Base-by-base conservation (phyloP, 257 asterid genomes). In the Nicotiana knightiana region DNA sequence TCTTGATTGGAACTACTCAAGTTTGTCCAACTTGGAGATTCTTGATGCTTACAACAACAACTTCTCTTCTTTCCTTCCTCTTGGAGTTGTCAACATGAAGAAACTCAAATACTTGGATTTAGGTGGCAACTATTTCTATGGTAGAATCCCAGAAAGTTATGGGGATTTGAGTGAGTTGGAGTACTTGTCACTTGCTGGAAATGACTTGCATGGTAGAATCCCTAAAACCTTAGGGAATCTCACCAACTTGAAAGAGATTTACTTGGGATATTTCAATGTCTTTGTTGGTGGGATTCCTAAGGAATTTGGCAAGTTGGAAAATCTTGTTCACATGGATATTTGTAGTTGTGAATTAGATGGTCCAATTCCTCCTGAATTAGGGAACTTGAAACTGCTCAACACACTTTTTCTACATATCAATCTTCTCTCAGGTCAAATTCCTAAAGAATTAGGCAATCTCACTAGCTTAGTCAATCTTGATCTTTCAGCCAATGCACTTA, bases 41-140 rank as follows among this genome's bases (percentile, higher is more conserved):
- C 70, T 95, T 18, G 99, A 95, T 84, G 92, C 90, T 15, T 95
- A 95, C 67, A 91, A 93, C 90, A 95, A 96, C 90, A 96, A 93
- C 53, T 89, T 96, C 86, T 85, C 97, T 33, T 88, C 87, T 13
- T 66, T 54, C n/a, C 96, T 96, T 48, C 99, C 99, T n/a, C 63
- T 86, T 17, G 97, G 96, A 2, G 76, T 95, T 0, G 64, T 85
- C 68, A 82, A 80, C 51, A 79, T 91, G 97, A 81, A 85, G 87
- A 93, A 84, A 37, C 91, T 96, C 82, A 93, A 67, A 87, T 89
- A 93, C 85, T 84, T 96, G 58, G 99, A 96, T 76, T 81, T 96
- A 83, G 97, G 98, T 62, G 99, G 99, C 2, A 96, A 92, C 87
- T 96, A 81, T 77, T 93, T 96, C 80, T 82, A 82, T 0, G 99